These are phyloP conservation scores for Straminergon stramineum DNA, from an alignment of 225 moss, liverwort and hornwort species.

Conservation along the genomic window DNA sequence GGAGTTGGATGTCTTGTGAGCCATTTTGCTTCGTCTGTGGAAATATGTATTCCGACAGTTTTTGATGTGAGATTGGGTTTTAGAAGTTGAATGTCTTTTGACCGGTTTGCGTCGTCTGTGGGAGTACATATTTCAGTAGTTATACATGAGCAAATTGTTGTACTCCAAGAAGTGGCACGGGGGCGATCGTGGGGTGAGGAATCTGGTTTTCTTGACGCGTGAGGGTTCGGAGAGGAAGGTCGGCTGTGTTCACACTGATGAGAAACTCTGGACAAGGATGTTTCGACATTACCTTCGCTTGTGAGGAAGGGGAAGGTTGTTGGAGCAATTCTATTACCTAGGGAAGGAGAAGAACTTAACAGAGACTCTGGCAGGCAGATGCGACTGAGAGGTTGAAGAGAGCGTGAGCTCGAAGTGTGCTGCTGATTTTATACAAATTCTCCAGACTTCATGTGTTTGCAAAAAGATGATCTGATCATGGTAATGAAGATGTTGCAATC, in stretches of 20 bases:
- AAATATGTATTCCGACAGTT: not conserved
- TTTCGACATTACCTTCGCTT: not conserved
- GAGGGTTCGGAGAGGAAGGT: not conserved
- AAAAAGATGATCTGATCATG: conserved; percentile 25
- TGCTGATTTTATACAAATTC: not conserved
- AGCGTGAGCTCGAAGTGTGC: not conserved
- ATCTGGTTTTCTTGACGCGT: not conserved
- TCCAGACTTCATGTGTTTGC: conserved; percentile 3
- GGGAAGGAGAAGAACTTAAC: not conserved
- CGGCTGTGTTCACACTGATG: not conserved
- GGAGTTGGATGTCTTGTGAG: not conserved
- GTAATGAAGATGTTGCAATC: conserved; percentile 19
- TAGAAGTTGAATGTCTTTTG: not conserved
- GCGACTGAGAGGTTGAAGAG: not conserved
- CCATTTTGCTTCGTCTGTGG: not conserved
- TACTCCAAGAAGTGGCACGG: not conserved
- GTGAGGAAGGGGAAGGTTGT: conserved; percentile 3
- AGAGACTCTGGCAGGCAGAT: not conserved
- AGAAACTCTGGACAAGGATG: not conserved
- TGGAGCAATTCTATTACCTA: not conserved
- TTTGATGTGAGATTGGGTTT: not conserved
- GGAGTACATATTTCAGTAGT: not conserved
- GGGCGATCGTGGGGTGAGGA: not conserved
- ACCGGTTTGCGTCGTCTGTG: not conserved
- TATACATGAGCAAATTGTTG: not conserved